Evolutionary conservation across 345 rosid species (phyloP), one percentile per base, ranked within the genome.

Genomic region (Alliaria petiolata): DNA sequence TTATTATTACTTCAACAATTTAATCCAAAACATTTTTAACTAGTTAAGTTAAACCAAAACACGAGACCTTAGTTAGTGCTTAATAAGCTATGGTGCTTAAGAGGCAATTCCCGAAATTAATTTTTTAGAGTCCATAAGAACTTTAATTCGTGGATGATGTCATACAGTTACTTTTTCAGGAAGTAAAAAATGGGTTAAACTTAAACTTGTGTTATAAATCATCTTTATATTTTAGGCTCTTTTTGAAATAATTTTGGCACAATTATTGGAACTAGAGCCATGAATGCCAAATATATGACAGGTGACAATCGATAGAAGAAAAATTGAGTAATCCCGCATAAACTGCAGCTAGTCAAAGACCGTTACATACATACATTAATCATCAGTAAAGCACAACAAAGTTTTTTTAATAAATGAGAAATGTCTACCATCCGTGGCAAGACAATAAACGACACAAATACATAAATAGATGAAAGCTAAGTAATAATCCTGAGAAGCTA

Each of bases 401-500:
- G 69, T 17, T 52, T 45, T n/a, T 44, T 56, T 33, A n/a, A 16
- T 2, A 40, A 38, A 13, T 10, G 17, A 25, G 42, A 3, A 34
- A 15, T 20, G 57, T 25, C n/a, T 9, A 38, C 15, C 42, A 46
- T 64, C 57, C 58, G 55, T 61, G 36, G 57, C 36, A 52, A 61
- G 26, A 62, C 51, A 35, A 38, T 22, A 45, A 65, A 46, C 26
- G 57, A 36, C 35, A 72, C 8, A 55, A 13, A 25, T 56, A 16
- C 7, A 44, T 35, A 13, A 35, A 39, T 3, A 34, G 34, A 35
- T n/a, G 8, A 44, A 15, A 38, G 40, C 49, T 55, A 64, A 25
- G 33, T 33, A 10, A 39, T 74, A 64, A 45, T 63, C 72, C 43
- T 40, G 31, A 49, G 67, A 66, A 49, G 67, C 78, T 65, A 57